Percentiles rank a stretch among this genome's conserved stretches.
Evolutionary conservation across 805 yeast genomes (phyloP).

Genomic region (Kluyveromyces lactis): DNA sequence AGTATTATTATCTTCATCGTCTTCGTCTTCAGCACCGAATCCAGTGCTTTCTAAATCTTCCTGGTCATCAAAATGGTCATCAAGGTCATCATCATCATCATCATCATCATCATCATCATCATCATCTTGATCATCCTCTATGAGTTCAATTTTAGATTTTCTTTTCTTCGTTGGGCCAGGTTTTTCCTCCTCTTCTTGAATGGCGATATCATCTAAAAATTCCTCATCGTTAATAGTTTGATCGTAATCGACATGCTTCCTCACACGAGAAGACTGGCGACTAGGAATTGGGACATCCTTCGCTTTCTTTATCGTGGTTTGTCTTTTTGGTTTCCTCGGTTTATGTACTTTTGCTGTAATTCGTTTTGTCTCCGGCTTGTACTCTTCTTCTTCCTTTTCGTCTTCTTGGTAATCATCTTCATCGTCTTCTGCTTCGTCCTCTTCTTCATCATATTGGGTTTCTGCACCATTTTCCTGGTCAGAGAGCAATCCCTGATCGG

Average conservation of each 20-base stretch:
- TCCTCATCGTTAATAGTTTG: slow-evolving; percentile 4
- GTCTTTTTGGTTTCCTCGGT: not conserved
- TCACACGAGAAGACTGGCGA: not conserved
- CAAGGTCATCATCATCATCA: not conserved
- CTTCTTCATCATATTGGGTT: slow-evolving; percentile 10
- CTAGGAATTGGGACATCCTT: not conserved
- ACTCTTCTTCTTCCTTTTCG: slow-evolving; percentile 12
- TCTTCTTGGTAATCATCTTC: slow-evolving; percentile 18
- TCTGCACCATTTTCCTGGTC: slow-evolving; percentile 8
- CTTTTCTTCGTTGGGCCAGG: slow-evolving; percentile 3
- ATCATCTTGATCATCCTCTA: slow-evolving; percentile 1
- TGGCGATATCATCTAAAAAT: slow-evolving; percentile 3
- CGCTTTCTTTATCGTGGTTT: not conserved
- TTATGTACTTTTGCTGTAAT: not conserved
- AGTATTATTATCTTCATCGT: no score
- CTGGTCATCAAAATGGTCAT: no score
- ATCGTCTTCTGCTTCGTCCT: slow-evolving; percentile 18
- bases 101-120: slow-evolving; percentile 3
- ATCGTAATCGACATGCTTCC: slow-evolving; percentile 3
- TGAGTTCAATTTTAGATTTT: slow-evolving; percentile 2
- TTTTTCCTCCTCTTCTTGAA: slow-evolving; percentile 7
- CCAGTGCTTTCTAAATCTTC: no score
- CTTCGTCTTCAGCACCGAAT: not conserved
- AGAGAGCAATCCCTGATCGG: slow-evolving; percentile 8
- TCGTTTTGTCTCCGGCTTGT: slow-evolving; percentile 10